Conservation (phyloP, 2,329 filamentous ascomycete species). For the Nigrograna mackinnonii region DNA sequence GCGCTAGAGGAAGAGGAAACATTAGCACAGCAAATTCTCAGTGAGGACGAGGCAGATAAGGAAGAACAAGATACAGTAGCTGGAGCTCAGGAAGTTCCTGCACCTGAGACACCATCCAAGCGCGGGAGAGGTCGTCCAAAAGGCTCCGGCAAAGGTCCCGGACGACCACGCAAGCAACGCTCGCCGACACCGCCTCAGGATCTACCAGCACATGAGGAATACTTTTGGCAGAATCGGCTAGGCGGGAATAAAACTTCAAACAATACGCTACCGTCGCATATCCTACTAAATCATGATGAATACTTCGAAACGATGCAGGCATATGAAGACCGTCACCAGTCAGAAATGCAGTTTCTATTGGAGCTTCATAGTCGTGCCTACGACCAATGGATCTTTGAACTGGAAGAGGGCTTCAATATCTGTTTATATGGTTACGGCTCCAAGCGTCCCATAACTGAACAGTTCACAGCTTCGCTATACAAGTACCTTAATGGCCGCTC, state of each 20-base stretch:
- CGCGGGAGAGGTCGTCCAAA: constrained; percentile 53
- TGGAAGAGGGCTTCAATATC: constrained; percentile 82
- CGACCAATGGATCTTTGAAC: constrained; percentile 89
- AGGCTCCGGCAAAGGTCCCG: constrained; percentile 45
- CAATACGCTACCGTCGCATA: constrained; percentile 75
- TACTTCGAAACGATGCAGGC: constrained; percentile 74
- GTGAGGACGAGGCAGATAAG: constrained; percentile 52
- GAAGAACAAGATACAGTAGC: constrained; percentile 28
- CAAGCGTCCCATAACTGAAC: constrained; percentile 74
- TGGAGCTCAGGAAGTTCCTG: constrained; percentile 22
- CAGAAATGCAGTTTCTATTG: constrained; percentile 72
- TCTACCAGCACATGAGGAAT: constrained; percentile 85
- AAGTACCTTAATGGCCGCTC: constrained; percentile 37
- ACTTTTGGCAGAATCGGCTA: constrained; percentile 89
- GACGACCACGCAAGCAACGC: constrained; percentile 63
- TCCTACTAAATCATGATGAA: constrained; percentile 85
- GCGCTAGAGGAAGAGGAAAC: constrained; percentile 67
- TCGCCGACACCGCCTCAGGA: constrained; percentile 81
- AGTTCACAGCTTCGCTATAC: constrained; percentile 74
- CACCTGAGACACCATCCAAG: constrained; percentile 60
- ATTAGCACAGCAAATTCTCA: constrained; percentile 71
- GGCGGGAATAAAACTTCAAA: constrained; percentile 83
- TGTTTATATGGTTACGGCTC: constrained; percentile 94
- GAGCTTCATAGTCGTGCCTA: constrained; percentile 80
- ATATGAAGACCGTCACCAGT: constrained; percentile 69